Percentiles rank a stretch among this genome's conserved stretches.
Conservation (phyloP, 306 rosid species). For the Hippophae gyantsensis region DNA sequence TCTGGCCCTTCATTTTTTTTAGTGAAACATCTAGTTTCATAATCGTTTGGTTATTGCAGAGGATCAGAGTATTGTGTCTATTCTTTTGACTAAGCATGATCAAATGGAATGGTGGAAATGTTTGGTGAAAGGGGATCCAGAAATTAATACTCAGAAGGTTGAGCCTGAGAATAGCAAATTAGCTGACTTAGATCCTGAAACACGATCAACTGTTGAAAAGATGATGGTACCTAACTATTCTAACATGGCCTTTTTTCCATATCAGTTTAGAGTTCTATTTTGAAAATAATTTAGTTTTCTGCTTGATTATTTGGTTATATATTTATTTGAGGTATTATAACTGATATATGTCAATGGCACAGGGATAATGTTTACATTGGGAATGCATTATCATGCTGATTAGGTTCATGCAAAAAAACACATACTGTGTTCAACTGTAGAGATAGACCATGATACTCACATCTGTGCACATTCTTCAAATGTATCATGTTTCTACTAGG, state of each 20-base stretch:
- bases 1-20: not conserved
- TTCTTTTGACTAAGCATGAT: conserved; percentile 88
- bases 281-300: not conserved
- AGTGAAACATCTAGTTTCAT: not conserved
- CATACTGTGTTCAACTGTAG: too few relatives aligned
- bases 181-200: conserved; percentile 80
- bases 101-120: conserved; percentile 98
- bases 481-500: too few relatives aligned
- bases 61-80: conserved; percentile 66
- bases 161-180: conserved; percentile 91
- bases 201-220: conserved; percentile 78
- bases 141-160: conserved; percentile 78
- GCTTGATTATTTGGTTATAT: not conserved
- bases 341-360: too few relatives aligned
- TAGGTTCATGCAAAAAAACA: too few relatives aligned
- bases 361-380: too few relatives aligned
- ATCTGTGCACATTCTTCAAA: too few relatives aligned
- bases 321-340: not conserved
- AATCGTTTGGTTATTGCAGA: conserved; percentile 37
- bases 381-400: too few relatives aligned
- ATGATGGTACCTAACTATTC: conserved; percentile 62
- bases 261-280: not conserved
- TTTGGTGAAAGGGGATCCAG: conserved; percentile 85
- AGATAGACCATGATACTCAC: too few relatives aligned
- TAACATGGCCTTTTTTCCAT: not conserved